Conservation (phyloP, 23 red algal genomes). For the Gracilariopsis chorda region DNA sequence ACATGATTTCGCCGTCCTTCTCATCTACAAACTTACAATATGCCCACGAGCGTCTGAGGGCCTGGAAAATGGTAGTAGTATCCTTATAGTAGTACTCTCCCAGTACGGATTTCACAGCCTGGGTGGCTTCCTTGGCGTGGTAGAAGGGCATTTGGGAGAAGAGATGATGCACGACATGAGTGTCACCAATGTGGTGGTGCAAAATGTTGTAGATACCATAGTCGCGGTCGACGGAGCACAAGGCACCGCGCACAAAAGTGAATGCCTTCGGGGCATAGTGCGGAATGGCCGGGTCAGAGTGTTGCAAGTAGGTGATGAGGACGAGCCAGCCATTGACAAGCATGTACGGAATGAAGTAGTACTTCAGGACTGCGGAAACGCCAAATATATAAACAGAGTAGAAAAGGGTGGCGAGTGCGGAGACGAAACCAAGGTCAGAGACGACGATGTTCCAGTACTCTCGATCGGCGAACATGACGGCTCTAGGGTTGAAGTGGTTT, state of each 20-base stretch:
- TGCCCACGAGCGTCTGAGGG: constrained; percentile 77
- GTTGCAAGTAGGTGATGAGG: constrained; percentile 92
- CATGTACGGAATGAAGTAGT: constrained; percentile 92
- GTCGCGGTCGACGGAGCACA: constrained; percentile 83
- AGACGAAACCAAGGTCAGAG: constrained; percentile 70
- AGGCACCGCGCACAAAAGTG: constrained; percentile 76
- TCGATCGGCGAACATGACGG: constrained; percentile 50
- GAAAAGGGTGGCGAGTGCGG: constrained; percentile 42
- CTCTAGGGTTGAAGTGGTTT: constrained; percentile 83
- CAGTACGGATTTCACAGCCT: constrained; percentile 77
- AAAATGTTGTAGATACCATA: constrained; percentile 83
- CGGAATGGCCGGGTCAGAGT: constrained; percentile 85
- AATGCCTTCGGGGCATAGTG: constrained; percentile 83
- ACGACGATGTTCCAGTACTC: constrained; percentile 78
- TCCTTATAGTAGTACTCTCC: constrained; percentile 82
- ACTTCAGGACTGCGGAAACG: constrained; percentile 26
- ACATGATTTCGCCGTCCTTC: constrained; percentile 65
- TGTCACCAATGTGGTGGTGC: constrained; percentile 91
- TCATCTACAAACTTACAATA: constrained; percentile 72
- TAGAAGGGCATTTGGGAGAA: constrained; percentile 93
- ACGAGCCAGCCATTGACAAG: constrained; percentile 95
- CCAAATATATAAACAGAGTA: constrained; percentile 36
- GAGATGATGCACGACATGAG: constrained; percentile 93
- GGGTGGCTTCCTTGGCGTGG: constrained; percentile 75
- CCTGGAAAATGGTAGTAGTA: constrained; percentile 62